Percentiles rank a stretch among this genome's conserved stretches.
Conservation (phyloP, 441 rosid genomes). For the Adansonia gregorii region DNA sequence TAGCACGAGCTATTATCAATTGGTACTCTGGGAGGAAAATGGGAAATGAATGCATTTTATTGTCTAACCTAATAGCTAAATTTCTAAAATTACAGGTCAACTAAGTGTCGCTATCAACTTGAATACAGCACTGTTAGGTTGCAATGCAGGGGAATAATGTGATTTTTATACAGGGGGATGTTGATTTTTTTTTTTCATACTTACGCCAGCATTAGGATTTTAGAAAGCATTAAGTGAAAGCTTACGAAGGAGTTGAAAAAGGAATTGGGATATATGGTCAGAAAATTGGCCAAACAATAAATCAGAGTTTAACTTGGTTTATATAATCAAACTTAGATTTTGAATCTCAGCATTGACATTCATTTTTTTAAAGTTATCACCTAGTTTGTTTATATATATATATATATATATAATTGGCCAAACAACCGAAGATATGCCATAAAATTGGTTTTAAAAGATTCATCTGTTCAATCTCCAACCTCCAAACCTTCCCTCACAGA, state of each 20-base stretch:
- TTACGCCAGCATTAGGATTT: neutral
- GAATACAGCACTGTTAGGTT: neutral
- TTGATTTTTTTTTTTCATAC: neutral
- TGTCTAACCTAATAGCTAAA: neutral
- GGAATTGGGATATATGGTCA: neutral
- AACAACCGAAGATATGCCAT: neutral
- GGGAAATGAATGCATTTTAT: neutral
- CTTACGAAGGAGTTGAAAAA: too few species aligned
- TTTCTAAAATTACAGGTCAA: neutral
- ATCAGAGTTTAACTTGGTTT: too few species aligned
- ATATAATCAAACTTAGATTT: too few species aligned
- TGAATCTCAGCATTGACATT: too few species aligned
- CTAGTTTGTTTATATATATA: too few species aligned
- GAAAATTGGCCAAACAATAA: too few species aligned
- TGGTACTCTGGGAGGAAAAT: neutral
- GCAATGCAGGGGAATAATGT: neutral
- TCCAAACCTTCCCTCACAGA: neutral
- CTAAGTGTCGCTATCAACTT: neutral
- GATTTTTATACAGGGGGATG: neutral
- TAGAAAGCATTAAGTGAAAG: too few species aligned
- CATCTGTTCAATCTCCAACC: neutral
- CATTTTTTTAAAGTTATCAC: too few species aligned
- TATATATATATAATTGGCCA: neutral
- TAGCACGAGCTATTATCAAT: neutral
- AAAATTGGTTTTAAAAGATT: neutral